Evolutionary conservation across 768 basidiomycete genomes (phyloP).

Genomic region (Suillus occidentalis): DNA sequence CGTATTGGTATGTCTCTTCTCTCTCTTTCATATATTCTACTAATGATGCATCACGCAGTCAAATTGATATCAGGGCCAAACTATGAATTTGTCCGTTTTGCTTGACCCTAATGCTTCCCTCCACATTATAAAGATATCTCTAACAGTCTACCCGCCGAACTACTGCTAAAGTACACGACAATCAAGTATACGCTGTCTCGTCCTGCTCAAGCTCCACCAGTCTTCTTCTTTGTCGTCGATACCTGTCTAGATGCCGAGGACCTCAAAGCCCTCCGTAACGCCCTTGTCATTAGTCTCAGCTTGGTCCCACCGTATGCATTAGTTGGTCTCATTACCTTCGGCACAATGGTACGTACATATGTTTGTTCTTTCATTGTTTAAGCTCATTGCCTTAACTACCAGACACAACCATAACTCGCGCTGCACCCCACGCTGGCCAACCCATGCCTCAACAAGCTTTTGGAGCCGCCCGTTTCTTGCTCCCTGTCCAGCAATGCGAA

Average conservation of each 20-base stretch:
- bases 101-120: slow-evolving; percentile 90
- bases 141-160: slow-evolving; percentile 92
- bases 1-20: slow-evolving; percentile 74
- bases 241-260: slow-evolving; percentile 96
- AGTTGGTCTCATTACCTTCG: slow-evolving; percentile 93
- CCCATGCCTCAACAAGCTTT: slow-evolving; percentile 77
- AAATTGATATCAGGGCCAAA: slow-evolving; percentile 91
- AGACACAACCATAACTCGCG: slow-evolving; percentile 86
- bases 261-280: slow-evolving; percentile 90
- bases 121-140: slow-evolving; percentile 99
- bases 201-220: slow-evolving; percentile 87
- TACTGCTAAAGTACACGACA: slow-evolving; percentile 97
- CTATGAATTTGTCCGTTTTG: slow-evolving; percentile 94
- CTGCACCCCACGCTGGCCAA: slow-evolving; percentile 84
- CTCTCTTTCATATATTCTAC: neutral
- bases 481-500: slow-evolving; percentile 91
- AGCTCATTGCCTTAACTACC: neutral
- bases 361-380: neutral
- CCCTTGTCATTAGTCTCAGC: slow-evolving; percentile 88
- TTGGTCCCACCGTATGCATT: slow-evolving; percentile 92
- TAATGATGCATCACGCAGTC: slow-evolving; percentile 48
- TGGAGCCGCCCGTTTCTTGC: slow-evolving; percentile 86
- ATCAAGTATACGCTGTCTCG: slow-evolving; percentile 96
- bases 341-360: slow-evolving; percentile 46
- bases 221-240: slow-evolving; percentile 97